These are phyloP conservation scores for Phytophthora sansomeana DNA, from an alignment of 352 stramenopile species.

Conservation along the genomic window DNA sequence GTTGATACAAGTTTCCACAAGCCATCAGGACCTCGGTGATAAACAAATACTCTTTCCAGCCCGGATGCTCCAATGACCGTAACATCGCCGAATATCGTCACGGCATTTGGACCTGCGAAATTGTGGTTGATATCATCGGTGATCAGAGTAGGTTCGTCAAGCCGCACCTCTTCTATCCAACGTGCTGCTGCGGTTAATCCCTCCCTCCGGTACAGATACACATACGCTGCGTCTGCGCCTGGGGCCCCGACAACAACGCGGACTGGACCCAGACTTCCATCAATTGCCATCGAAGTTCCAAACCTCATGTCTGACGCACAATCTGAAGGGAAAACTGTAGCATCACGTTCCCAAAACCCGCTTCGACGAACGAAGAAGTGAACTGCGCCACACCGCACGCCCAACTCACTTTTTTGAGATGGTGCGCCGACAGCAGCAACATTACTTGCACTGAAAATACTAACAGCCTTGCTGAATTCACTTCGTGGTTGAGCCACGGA, in stretches of 20 bases:
- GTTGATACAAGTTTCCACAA: slow-evolving; percentile 65
- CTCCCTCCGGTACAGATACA: slow-evolving; percentile 45
- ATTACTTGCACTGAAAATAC: slow-evolving; percentile 70
- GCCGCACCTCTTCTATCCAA: slow-evolving; percentile 58
- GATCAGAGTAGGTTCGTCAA: slow-evolving; percentile 49
- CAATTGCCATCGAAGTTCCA: slow-evolving; percentile 72
- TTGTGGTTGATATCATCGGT: slow-evolving; percentile 60
- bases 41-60: slow-evolving; percentile 73
- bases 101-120: slow-evolving; percentile 67
- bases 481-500: slow-evolving; percentile 44
- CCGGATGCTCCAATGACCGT: slow-evolving; percentile 90
- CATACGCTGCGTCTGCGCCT: slow-evolving; percentile 58
- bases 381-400: slow-evolving; percentile 60
- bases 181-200: slow-evolving; percentile 27
- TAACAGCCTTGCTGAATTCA: slow-evolving; percentile 61
- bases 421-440: slow-evolving; percentile 75
- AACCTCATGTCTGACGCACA: slow-evolving; percentile 64
- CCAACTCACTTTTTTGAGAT: slow-evolving; percentile 43
- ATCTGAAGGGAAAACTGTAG: slow-evolving; percentile 54
- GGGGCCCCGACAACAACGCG: slow-evolving; percentile 78
- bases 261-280: slow-evolving; percentile 66
- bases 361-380: slow-evolving; percentile 73
- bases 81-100: slow-evolving; percentile 88
- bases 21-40: slow-evolving; percentile 55
- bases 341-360: slow-evolving; percentile 76